These are phyloP conservation scores for Cicer arietinum DNA, from an alignment of 306 rosid genomes.

Conservation along the genomic window DNA sequence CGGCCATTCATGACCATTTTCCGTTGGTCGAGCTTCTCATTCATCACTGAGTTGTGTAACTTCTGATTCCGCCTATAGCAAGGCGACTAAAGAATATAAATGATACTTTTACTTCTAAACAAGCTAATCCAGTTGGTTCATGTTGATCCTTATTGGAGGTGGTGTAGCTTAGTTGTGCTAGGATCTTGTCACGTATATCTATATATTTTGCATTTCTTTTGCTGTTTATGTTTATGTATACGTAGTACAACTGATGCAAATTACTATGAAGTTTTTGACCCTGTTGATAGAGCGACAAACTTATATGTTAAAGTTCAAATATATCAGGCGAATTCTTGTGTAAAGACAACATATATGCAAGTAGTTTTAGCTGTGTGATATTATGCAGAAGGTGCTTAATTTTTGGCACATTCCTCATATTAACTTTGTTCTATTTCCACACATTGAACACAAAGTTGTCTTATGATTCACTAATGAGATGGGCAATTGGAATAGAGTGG, in stretches of 20 bases:
- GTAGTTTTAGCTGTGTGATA: constrained; percentile 33
- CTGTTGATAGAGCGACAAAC: constrained; percentile 18
- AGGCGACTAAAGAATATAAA: constrained; percentile 43
- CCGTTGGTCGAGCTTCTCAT: constrained; percentile 37
- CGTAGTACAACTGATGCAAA: constrained; percentile 43
- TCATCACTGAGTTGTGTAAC: constrained; percentile 45
- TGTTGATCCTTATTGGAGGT: constrained; percentile 44
- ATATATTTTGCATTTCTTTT: constrained; percentile 41
- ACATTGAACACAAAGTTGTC: constrained; percentile 9
- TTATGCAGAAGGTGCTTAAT: constrained; percentile 38
- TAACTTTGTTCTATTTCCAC: constrained; percentile 3
- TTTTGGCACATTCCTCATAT: neutral
- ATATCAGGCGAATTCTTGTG: constrained; percentile 39
- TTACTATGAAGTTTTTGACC: constrained; percentile 43
- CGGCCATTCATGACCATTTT: constrained; percentile 41
- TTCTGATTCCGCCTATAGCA: constrained; percentile 46
- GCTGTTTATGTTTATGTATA: constrained; percentile 43
- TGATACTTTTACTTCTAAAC: constrained; percentile 39
- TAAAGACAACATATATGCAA: constrained; percentile 26
- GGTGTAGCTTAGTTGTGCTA: constrained; percentile 41
- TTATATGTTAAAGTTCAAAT: constrained; percentile 34
- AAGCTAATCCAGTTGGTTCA: constrained; percentile 45
- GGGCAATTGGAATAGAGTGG: constrained; percentile 2
- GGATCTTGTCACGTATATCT: constrained; percentile 31
- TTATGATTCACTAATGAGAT: constrained; percentile 2